phyloP scores from a whole-genome alignment of 345 rosid species.

The Eucalyptus brandiana region DNA sequence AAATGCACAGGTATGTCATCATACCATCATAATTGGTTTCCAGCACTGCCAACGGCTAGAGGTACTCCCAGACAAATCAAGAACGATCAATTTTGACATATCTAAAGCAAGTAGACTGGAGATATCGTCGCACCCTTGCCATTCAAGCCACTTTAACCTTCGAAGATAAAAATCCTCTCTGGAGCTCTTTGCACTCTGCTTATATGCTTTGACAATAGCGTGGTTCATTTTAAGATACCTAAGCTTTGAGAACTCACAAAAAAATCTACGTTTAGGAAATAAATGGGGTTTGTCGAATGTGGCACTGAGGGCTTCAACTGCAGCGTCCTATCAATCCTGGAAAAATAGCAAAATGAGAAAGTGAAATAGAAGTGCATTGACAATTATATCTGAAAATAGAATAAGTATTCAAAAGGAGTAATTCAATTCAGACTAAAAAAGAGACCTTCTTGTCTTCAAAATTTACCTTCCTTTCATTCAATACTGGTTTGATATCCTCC shows the following conservation, averaged over 20 bases:
- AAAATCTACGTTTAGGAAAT: not conserved
- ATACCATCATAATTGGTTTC: not conserved
- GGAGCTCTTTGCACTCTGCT: not conserved
- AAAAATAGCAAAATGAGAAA: not conserved
- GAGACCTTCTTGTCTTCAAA: not conserved
- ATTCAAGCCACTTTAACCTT: not conserved
- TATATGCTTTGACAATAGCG: not conserved
- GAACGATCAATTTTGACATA: not conserved
- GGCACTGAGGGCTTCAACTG: not conserved
- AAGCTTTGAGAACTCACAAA: not conserved
- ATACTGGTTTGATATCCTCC: not conserved
- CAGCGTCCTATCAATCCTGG: not conserved
- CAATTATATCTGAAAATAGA: not conserved
- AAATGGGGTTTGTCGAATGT: not conserved
- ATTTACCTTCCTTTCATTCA: not conserved
- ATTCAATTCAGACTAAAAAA: too few species aligned
- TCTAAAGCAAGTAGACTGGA: not conserved
- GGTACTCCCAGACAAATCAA: not conserved
- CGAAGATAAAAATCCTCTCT: not conserved
- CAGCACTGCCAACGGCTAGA: not conserved
- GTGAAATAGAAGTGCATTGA: not conserved
- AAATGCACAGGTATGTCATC: not conserved
- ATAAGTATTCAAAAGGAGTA: not conserved
- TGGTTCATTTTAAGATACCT: not conserved
- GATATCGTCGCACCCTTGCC: not conserved